phyloP scores from a whole-genome alignment of 352 stramenopile genomes.

The Aphanomyces astaci region DNA sequence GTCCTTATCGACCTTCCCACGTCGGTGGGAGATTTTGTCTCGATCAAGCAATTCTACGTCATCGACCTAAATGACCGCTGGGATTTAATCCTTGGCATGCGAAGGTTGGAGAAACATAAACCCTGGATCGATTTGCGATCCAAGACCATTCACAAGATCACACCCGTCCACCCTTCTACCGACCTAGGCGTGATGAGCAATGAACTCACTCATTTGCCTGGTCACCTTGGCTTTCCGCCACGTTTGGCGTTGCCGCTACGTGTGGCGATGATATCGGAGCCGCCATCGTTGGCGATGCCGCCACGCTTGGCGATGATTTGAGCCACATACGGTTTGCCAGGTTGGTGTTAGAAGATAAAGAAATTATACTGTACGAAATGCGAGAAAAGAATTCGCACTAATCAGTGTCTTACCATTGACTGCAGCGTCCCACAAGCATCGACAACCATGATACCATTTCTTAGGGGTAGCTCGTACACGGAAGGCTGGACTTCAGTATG shows the following conservation, averaged over 20 bases:
- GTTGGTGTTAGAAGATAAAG: background rate
- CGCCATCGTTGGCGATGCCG: background rate
- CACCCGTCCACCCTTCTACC: background rate
- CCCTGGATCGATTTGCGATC: slow-evolving; percentile 20
- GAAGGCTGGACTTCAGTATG: background rate
- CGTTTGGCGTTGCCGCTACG: slow-evolving; percentile 25
- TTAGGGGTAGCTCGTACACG: background rate
- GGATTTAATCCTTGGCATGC: slow-evolving; percentile 31
- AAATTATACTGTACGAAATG: background rate
- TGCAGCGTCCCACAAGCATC: background rate
- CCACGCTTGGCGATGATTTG: background rate
- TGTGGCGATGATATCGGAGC: slow-evolving; percentile 11
- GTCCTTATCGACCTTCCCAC: slow-evolving; percentile 22
- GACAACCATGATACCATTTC: background rate
- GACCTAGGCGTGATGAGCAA: slow-evolving; percentile 1
- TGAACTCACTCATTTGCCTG: background rate
- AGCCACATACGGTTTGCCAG: too few species aligned
- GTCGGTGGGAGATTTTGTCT: slow-evolving; percentile 24
- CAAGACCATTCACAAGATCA: slow-evolving; percentile 24
- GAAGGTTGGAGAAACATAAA: slow-evolving; percentile 28
- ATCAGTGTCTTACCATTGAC: background rate
- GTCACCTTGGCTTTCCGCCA: background rate
- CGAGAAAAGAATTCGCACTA: background rate
- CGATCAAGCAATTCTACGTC: slow-evolving; percentile 28
- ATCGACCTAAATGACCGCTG: slow-evolving; percentile 29